Base-by-base conservation (phyloP, 1,139 yeast species). In the Nakaseomyces delphensis region DNA sequence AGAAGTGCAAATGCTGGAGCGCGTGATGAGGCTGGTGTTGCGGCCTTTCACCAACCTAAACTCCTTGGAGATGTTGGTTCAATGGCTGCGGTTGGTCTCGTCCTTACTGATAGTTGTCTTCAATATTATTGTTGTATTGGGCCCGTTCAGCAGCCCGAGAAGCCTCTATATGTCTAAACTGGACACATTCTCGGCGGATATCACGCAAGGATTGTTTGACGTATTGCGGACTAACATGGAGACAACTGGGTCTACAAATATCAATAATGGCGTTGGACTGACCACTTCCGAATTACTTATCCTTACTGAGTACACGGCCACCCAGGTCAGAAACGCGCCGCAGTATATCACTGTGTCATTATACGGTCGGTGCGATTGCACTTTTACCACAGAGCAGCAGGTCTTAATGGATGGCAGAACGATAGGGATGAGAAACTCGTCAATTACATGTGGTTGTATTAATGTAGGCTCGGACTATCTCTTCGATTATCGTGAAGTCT, bases 201-300 rank as follows among this genome's bases (percentile, higher is more conserved):
- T 60, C 31, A 48, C 56, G 10, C 29, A 40, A 2, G 64, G 64
- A 18, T 47, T 60, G 9, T 55, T 57, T 27, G 43, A 47, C 7
- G 56, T 44, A 13, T 40, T 60, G 23, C 48, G 48, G 27, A 38
- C 43, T n/a, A 47, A 53, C 3, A 54, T 59, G 11, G 60, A 55
- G 32, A 36, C 46, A 2, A 45, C 48, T 4, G 51, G 51, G 3
- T 43, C 55, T 1, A 46, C 54, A 10, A 49, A 45, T 31, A 49
- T 50, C n/a, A 54, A 55, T 43, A 54, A 57, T 38, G 62, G 61
- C 9, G 56, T 54, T 3, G 62, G 60, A 2, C 43, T 60, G n/a
- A 55, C 63, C 2, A 59, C 62, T 3, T 50, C 62, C 3, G 63
- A 59, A 38, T 39, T 58, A 8, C 42, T 47, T n/a, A 51, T 59